These are phyloP conservation scores for Diplocarpon rosae DNA, from an alignment of 2,329 filamentous ascomycete species.

Conservation along the genomic window DNA sequence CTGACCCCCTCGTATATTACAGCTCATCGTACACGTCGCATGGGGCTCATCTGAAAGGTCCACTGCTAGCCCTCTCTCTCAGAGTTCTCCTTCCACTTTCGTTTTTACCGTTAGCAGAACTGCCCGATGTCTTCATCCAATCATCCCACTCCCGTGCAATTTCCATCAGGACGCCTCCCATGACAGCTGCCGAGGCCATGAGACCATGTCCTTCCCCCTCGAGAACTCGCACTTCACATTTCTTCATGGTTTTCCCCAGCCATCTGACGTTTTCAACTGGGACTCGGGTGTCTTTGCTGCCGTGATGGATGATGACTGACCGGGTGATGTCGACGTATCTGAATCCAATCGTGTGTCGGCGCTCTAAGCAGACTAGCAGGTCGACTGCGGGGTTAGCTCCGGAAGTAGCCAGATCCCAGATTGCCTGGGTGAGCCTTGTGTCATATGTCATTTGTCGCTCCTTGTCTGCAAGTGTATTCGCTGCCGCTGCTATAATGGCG, in stretches of 20 bases:
- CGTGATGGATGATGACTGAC: slow-evolving; percentile 87
- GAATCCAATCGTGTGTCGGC: slow-evolving; percentile 85
- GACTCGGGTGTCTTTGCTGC: slow-evolving; percentile 78
- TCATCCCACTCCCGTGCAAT: slow-evolving; percentile 92
- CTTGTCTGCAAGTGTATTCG: slow-evolving; percentile 53
- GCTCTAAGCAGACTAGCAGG: slow-evolving; percentile 82
- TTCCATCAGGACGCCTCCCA: slow-evolving; percentile 90
- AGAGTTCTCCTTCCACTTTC: slow-evolving; percentile 22
- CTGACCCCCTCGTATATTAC: slow-evolving; percentile 2
- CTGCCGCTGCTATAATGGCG: slow-evolving; percentile 36
- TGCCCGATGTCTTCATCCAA: slow-evolving; percentile 55
- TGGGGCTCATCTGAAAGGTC: slow-evolving; percentile 21
- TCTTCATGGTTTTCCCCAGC: slow-evolving; percentile 87
- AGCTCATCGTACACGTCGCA: background rate
- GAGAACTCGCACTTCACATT: slow-evolving; percentile 82
- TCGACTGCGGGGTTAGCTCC: slow-evolving; percentile 92
- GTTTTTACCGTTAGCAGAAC: slow-evolving; percentile 13
- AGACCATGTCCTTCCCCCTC: slow-evolving; percentile 89
- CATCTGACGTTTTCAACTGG: slow-evolving; percentile 92
- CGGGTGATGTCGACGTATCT: slow-evolving; percentile 92
- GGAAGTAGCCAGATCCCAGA: slow-evolving; percentile 86
- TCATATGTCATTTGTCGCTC: slow-evolving; percentile 72
- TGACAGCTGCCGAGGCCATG: slow-evolving; percentile 88
- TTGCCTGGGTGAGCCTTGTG: slow-evolving; percentile 75
- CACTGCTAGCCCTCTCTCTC: slow-evolving; percentile 25